These are phyloP conservation scores for Annulohypoxylon stygium DNA, from an alignment of 495 filamentous ascomycete genomes.

Conservation along the genomic window DNA sequence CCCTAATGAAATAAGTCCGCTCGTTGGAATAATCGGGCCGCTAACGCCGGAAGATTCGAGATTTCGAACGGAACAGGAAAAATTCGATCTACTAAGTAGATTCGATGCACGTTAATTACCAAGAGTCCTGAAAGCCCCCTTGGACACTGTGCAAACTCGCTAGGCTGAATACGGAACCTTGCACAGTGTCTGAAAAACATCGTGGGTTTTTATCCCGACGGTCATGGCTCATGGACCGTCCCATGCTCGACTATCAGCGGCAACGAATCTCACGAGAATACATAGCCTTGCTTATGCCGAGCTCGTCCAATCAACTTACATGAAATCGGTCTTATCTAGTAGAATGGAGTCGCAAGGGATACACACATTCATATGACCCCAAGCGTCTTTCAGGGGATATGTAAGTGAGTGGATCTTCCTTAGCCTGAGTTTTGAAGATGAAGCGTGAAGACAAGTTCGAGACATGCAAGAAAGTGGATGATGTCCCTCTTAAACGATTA, in stretches of 20 bases:
- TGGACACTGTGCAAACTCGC: slow-evolving; percentile 15
- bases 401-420: slow-evolving; percentile 34
- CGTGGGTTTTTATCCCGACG: slow-evolving; percentile 32
- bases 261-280: slow-evolving; percentile 33
- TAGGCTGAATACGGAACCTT: slow-evolving; percentile 22
- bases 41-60: slow-evolving; percentile 32
- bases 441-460: slow-evolving; percentile 11
- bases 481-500: slow-evolving; percentile 22
- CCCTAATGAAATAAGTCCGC: slow-evolving; percentile 26
- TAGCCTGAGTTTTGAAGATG: slow-evolving; percentile 18
- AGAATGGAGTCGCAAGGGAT: slow-evolving; percentile 26
- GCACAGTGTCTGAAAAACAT: slow-evolving; percentile 22
- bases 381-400: slow-evolving; percentile 1
- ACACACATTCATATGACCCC: background rate
- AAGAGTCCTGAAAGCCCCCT: slow-evolving; percentile 19
- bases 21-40: slow-evolving; percentile 41
- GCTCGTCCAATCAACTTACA: slow-evolving; percentile 23
- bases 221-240: slow-evolving; percentile 26
- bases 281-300: slow-evolving; percentile 37
- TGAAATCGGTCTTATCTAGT: slow-evolving; percentile 25
- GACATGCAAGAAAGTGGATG: slow-evolving; percentile 31
- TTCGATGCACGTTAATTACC: slow-evolving; percentile 1
- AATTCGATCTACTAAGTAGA: slow-evolving; percentile 19
- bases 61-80: slow-evolving; percentile 28
- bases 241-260: slow-evolving; percentile 18